Evolutionary conservation across 805 yeast species (phyloP).

Genomic region (Ogataea zsoltii): DNA sequence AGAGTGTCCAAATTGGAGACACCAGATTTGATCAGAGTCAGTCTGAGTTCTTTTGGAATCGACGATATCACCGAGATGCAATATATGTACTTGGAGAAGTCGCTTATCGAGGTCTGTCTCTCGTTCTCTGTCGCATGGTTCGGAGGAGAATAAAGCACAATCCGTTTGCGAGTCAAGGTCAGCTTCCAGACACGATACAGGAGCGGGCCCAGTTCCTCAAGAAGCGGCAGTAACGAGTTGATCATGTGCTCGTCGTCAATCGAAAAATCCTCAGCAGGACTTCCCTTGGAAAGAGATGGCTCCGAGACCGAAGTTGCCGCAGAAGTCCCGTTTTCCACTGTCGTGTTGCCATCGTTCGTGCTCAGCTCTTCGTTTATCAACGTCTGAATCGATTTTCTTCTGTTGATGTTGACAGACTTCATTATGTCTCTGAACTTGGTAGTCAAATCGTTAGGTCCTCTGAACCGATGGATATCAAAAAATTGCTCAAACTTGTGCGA

Average conservation of each 20-base stretch:
- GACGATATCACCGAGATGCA: slow-evolving; percentile 60
- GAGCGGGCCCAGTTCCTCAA: slow-evolving; percentile 62
- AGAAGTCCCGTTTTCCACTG: slow-evolving; percentile 20
- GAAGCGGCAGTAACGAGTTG: slow-evolving; percentile 44
- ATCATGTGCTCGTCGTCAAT: slow-evolving; percentile 43
- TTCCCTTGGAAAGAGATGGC: slow-evolving; percentile 13
- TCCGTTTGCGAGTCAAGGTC: slow-evolving; percentile 55
- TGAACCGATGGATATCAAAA: slow-evolving; percentile 33
- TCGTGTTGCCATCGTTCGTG: slow-evolving; percentile 14
- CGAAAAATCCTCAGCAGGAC: slow-evolving; percentile 12
- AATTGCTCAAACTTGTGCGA: slow-evolving; percentile 25
- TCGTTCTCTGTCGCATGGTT: slow-evolving; percentile 19
- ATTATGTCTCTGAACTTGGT: slow-evolving; percentile 26
- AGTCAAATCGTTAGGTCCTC: slow-evolving; percentile 29
- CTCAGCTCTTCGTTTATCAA: slow-evolving; percentile 19
- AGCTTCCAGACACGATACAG: slow-evolving; percentile 65
- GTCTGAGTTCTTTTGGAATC: slow-evolving; percentile 55
- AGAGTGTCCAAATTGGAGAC: slow-evolving; percentile 20
- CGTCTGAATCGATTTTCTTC: slow-evolving; percentile 26
- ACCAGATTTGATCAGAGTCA: slow-evolving; percentile 29
- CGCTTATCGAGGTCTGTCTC: slow-evolving; percentile 33
- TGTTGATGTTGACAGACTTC: slow-evolving; percentile 20
- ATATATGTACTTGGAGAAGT: slow-evolving; percentile 53
- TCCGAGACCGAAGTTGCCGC: slow-evolving; percentile 19
- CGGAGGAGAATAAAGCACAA: slow-evolving; percentile 46